Conservation (phyloP, 495 filamentous ascomycete species). For the Terfezia claveryi region DNA sequence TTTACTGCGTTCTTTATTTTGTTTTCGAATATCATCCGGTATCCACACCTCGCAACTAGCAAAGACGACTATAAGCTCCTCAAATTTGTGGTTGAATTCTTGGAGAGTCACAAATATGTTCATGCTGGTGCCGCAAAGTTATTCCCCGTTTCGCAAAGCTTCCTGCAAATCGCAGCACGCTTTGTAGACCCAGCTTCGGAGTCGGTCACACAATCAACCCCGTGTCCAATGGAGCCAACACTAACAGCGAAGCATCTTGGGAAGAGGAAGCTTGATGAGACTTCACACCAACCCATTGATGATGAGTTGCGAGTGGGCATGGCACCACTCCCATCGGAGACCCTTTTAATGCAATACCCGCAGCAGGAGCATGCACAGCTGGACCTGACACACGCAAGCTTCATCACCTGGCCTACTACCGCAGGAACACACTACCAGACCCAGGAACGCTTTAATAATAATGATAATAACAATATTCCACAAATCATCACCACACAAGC, state of each 20-base stretch:
- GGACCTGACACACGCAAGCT: too few species aligned
- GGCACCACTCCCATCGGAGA: too few species aligned
- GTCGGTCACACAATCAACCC: neutral
- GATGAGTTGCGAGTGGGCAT: too few species aligned
- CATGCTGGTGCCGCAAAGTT: neutral
- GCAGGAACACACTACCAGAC: too few species aligned
- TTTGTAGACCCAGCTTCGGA: neutral
- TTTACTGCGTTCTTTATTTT: constrained; percentile 23
- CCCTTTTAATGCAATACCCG: too few species aligned
- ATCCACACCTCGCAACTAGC: constrained; percentile 14
- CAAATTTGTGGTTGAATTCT: neutral
- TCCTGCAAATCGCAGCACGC: neutral
- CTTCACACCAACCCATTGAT: too few species aligned
- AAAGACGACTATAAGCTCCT: neutral
- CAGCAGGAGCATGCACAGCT: too few species aligned
- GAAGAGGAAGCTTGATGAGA: too few species aligned
- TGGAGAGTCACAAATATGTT: neutral
- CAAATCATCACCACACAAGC: too few species aligned
- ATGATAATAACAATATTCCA: too few species aligned
- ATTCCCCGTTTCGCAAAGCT: neutral
- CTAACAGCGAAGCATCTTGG: neutral
- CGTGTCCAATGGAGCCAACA: neutral
- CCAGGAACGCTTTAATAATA: too few species aligned
- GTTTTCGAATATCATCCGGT: constrained; percentile 24
- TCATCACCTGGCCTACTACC: too few species aligned